A percentile compares a stretch with the other conserved stretches of the same genome.
Conservation (phyloP, 1,284 basidiomycete species). For the Pascua guehoae region DNA sequence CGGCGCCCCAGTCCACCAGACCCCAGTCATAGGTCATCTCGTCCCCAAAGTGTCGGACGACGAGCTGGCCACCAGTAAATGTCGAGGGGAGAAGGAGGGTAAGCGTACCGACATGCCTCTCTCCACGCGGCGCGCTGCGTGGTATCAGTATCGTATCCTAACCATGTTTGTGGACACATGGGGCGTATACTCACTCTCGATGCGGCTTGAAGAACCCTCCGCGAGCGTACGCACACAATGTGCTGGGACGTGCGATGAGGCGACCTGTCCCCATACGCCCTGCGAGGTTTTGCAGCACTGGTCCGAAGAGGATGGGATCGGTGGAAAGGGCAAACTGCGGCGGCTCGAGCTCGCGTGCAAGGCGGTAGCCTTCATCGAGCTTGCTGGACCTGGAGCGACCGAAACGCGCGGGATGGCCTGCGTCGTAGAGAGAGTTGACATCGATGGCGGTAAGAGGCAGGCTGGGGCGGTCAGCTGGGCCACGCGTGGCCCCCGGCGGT, state of each 20-base stretch:
- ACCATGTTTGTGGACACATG: neutral
- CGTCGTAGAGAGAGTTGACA: too few species aligned
- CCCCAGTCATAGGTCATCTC: constrained; percentile 16
- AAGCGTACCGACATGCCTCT: constrained; percentile 14
- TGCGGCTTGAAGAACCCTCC: constrained; percentile 7
- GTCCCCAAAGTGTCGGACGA: constrained; percentile 14
- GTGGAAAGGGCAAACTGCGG: constrained; percentile 15
- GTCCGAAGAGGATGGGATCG: constrained; percentile 11
- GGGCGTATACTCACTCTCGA: neutral
- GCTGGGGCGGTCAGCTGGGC: too few species aligned
- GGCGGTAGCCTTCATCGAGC: constrained; percentile 17
- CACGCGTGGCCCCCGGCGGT: too few species aligned
- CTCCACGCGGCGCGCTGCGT: neutral
- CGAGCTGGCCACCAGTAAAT: constrained; percentile 25
- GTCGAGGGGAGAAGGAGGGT: constrained; percentile 22
- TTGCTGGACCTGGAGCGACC: too few species aligned
- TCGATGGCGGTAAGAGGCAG: too few species aligned
- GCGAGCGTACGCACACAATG: neutral
- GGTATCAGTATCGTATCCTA: too few species aligned
- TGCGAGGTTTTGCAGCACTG: constrained; percentile 7
- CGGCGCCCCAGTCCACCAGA: neutral
- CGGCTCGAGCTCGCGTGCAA: constrained; percentile 22
- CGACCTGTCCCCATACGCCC: neutral
- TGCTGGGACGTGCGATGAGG: constrained; percentile 9
- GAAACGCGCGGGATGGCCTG: too few species aligned